phyloP scores from a whole-genome alignment of 176 grass and related monocot species.

The Neostapfia colusana region DNA sequence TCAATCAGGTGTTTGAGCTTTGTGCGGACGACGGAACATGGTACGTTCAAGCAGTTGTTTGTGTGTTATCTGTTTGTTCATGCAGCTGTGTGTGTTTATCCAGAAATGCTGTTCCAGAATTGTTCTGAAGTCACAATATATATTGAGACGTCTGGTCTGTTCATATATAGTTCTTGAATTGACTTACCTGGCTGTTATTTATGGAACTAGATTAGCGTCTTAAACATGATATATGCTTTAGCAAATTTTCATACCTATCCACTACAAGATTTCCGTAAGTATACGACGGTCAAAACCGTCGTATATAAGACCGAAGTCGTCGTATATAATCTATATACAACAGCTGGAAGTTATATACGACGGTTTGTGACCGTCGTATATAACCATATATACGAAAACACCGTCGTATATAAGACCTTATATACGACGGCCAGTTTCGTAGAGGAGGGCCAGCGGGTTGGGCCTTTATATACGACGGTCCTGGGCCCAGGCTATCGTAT shows the following conservation, averaged over 20 bases:
- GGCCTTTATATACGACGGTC: no score
- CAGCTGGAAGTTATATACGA: no score
- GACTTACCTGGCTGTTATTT: neutral
- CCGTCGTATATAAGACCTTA: no score
- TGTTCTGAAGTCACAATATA: neutral
- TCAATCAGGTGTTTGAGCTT: slow-evolving; percentile 10
- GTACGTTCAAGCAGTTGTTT: slow-evolving; percentile 12
- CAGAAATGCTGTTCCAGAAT: neutral
- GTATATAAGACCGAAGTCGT: no score
- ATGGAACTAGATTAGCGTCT: neutral
- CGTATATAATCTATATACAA: no score
- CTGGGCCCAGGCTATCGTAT: no score
- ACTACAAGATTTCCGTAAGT: no score
- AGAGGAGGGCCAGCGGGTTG: no score
- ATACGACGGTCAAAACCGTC: no score
- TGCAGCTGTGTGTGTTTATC: neutral
- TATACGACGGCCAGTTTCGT: no score
- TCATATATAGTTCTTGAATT: neutral
- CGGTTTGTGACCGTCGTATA: no score
- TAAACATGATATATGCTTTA: neutral
- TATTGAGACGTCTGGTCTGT: neutral
- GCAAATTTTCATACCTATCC: neutral
- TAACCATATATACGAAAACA: no score
- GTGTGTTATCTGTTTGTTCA: neutral
- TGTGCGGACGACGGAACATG: slow-evolving; percentile 19